These are phyloP conservation scores for Penicillium hesseltinei DNA, from an alignment of 2,329 filamentous ascomycete genomes.

Conservation along the genomic window DNA sequence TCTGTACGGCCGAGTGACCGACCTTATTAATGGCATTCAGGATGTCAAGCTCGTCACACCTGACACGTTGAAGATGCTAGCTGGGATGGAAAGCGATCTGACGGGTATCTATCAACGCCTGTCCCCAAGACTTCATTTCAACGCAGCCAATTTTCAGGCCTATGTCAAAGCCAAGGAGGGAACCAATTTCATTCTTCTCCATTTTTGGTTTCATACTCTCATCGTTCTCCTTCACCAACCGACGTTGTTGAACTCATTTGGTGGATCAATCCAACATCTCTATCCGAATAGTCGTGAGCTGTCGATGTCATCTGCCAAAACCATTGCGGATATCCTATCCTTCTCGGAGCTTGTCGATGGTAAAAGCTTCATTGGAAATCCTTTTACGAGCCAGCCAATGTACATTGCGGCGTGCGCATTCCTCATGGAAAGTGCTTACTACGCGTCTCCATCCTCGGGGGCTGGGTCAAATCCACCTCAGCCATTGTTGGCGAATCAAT, in stretches of 20 bases:
- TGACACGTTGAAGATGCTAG: conserved; percentile 69
- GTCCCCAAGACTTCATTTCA: conserved; percentile 74
- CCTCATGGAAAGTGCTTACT: conserved; percentile 74
- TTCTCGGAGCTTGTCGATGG: conserved; percentile 84
- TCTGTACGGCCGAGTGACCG: conserved; percentile 79
- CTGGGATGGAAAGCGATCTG: conserved; percentile 76
- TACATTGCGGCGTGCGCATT: conserved; percentile 91
- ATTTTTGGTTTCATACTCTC: conserved; percentile 85
- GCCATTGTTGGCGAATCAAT: conserved; percentile 32
- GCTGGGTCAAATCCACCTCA: conserved; percentile 52
- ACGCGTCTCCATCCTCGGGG: conserved; percentile 64
- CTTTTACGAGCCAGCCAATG: conserved; percentile 85
- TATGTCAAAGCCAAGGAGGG: conserved; percentile 79
- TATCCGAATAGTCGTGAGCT: conserved; percentile 76
- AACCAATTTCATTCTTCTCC: conserved; percentile 80
- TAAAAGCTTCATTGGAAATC: conserved; percentile 82
- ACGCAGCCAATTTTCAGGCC: conserved; percentile 79
- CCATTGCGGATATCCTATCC: conserved; percentile 82
- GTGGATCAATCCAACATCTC: conserved; percentile 66
- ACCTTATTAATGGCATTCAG: conserved; percentile 78
- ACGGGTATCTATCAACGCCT: conserved; percentile 72
- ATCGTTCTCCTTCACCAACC: conserved; percentile 84
- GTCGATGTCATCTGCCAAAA: conserved; percentile 87
- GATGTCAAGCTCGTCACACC: conserved; percentile 70
- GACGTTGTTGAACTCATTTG: conserved; percentile 75